A percentile compares a stretch with the other conserved stretches of the same genome.
phyloP scores from a whole-genome alignment of 31 red algal species.

The Bonnemaisonia californica region DNA sequence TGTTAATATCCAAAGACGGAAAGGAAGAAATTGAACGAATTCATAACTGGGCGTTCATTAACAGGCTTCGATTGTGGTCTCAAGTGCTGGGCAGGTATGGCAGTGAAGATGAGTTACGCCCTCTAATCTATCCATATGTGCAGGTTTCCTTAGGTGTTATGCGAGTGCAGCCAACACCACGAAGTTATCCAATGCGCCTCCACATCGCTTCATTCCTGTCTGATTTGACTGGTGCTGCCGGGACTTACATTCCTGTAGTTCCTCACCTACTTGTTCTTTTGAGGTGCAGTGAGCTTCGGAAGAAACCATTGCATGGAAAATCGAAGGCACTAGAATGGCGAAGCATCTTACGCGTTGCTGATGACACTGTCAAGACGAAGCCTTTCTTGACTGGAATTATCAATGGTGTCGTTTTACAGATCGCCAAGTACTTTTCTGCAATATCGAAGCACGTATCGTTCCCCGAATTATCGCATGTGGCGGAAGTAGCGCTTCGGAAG shows the following conservation, averaged over 20 bases:
- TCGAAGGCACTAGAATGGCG: constrained; percentile 79
- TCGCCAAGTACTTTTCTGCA: constrained; percentile 64
- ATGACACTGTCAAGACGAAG: constrained; percentile 68
- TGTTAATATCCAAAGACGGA: constrained; percentile 59
- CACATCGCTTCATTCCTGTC: constrained; percentile 78
- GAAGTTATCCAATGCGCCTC: constrained; percentile 74
- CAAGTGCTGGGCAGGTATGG: constrained; percentile 72
- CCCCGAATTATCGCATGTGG: constrained; percentile 70
- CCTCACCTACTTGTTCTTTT: constrained; percentile 69
- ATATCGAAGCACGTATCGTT: constrained; percentile 81
- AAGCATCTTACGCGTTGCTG: constrained; percentile 58
- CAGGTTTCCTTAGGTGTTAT: constrained; percentile 81
- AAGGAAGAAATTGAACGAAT: constrained; percentile 63
- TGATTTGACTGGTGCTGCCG: constrained; percentile 46
- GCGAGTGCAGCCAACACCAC: constrained; percentile 60
- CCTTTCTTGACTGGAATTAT: constrained; percentile 74
- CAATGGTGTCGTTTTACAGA: constrained; percentile 55
- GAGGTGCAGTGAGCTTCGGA: constrained; percentile 75
- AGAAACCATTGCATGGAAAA: constrained; percentile 39
- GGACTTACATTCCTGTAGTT: constrained; percentile 72
- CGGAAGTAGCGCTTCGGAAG: constrained; percentile 50
- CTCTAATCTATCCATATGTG: constrained; percentile 80
- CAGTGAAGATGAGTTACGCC: constrained; percentile 66
- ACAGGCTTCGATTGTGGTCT: constrained; percentile 72
- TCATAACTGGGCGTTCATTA: constrained; percentile 84